Evolutionary conservation across 768 basidiomycete genomes (phyloP).

Genomic region (Wakefieldia striispora): DNA sequence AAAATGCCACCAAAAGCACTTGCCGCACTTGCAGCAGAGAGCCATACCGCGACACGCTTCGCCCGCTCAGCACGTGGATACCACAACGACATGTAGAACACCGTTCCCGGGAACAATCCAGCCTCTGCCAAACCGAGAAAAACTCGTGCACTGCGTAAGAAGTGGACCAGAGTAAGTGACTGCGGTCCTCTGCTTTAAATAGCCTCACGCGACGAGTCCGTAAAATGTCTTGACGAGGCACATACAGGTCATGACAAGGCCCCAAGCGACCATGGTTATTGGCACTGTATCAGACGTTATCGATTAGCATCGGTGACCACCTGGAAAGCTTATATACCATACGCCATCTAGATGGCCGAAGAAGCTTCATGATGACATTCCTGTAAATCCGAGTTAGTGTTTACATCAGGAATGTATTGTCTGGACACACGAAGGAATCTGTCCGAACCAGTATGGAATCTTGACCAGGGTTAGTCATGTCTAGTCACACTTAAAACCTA

Average conservation of each 20-base stretch:
- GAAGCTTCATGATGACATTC: slow-evolving; percentile 34
- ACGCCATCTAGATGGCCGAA: slow-evolving; percentile 35
- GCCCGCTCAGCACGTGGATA: slow-evolving; percentile 56
- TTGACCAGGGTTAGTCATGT: slow-evolving; percentile 5
- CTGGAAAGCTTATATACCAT: background rate
- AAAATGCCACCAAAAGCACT: slow-evolving; percentile 48
- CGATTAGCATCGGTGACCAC: slow-evolving; percentile 2
- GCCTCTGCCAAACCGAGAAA: slow-evolving; percentile 47
- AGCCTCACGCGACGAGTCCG: slow-evolving; percentile 29
- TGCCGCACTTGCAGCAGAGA: slow-evolving; percentile 53
- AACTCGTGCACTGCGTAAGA: slow-evolving; percentile 29
- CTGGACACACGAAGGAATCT: slow-evolving; percentile 37
- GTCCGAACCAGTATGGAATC: slow-evolving; percentile 35
- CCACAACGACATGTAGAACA: slow-evolving; percentile 51
- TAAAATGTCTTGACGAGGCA: slow-evolving; percentile 33
- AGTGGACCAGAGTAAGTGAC: background rate
- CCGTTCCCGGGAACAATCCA: slow-evolving; percentile 40
- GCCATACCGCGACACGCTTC: slow-evolving; percentile 55
- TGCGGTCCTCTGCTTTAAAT: background rate
- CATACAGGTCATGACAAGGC: slow-evolving; percentile 35
- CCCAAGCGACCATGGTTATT: slow-evolving; percentile 37
- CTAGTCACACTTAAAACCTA: background rate
- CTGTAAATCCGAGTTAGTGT: slow-evolving; percentile 14
- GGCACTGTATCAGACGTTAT: slow-evolving; percentile 30
- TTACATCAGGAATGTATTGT: background rate